A percentile compares a stretch with the other conserved stretches of the same genome.
phyloP scores from a whole-genome alignment of 2,329 filamentous ascomycete species.

The Parascedosporium putredinis region DNA sequence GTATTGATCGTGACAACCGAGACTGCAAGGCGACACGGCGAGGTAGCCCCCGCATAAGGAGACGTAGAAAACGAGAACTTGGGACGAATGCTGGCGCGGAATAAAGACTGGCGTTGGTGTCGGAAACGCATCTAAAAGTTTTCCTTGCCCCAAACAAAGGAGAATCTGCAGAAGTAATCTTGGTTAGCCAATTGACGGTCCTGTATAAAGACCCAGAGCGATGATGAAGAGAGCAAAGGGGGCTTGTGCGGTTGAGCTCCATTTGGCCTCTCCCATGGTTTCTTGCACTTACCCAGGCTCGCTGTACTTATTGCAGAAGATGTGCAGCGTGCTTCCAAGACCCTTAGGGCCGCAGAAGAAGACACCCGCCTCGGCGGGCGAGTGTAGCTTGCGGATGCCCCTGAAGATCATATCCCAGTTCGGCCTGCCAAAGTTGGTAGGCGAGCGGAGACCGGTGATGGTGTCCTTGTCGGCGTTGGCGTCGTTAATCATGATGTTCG shows the following conservation, averaged over 20 bases:
- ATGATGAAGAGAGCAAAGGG: too few species aligned
- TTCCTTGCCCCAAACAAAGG: constrained; percentile 59
- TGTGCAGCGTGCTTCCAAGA: constrained; percentile 63
- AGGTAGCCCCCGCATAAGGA: too few species aligned
- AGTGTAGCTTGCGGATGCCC: constrained; percentile 68
- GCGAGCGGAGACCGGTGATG: constrained; percentile 71
- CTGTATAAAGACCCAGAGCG: too few species aligned
- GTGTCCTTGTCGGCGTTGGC: constrained; percentile 75
- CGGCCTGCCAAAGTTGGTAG: constrained; percentile 76
- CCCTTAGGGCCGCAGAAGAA: constrained; percentile 83
- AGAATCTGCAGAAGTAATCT: constrained; percentile 36
- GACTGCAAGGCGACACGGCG: neutral
- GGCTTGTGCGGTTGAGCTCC: too few species aligned
- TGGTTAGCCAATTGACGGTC: too few species aligned
- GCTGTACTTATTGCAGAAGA: constrained; percentile 82
- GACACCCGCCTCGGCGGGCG: constrained; percentile 62
- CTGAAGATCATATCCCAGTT: constrained; percentile 91
- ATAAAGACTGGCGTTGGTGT: neutral
- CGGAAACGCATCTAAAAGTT: constrained; percentile 42
- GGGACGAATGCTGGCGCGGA: neutral
- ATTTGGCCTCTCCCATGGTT: too few species aligned
- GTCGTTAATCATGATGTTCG: constrained; percentile 89
- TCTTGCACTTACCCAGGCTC: constrained; percentile 62
- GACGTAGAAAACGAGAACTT: neutral
- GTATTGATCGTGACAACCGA: too few species aligned